A percentile compares a stretch with the other conserved stretches of the same genome.
Evolutionary conservation across 129 eudicot genomes (phyloP).

Genomic region (Saposhnikovia divaricata): DNA sequence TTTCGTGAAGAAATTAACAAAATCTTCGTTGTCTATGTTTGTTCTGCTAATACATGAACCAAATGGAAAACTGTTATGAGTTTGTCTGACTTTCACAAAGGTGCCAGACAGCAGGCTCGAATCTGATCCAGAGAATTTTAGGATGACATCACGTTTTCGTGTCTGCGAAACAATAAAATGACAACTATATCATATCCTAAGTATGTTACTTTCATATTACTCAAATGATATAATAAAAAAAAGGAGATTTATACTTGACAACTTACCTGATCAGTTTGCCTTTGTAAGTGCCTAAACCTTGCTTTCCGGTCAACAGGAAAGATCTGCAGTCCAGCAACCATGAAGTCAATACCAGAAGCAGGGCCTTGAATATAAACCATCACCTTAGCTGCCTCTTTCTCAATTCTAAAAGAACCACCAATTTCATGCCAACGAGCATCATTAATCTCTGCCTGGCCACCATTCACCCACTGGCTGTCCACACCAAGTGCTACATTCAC

Average conservation of each 20-base stretch:
- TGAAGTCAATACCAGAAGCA: conserved; percentile 59
- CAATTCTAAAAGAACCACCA: conserved; percentile 84
- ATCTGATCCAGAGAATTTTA: conserved; percentile 48
- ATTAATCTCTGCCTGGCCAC: conserved; percentile 77
- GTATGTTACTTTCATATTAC: not conserved
- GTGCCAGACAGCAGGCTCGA: conserved; percentile 32
- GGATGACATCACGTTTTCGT: conserved; percentile 68
- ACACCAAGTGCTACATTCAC: conserved; percentile 73
- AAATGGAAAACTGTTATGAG: conserved; percentile 66
- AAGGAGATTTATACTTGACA: not conserved
- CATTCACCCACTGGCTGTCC: conserved; percentile 87
- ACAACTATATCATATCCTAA: not conserved
- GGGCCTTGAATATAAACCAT: conserved; percentile 94
- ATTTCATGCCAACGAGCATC: conserved; percentile 81
- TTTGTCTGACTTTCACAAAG: conserved; percentile 55
- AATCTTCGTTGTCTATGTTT: conserved; percentile 84
- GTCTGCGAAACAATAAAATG: conserved; percentile 33
- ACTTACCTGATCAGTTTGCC: conserved; percentile 61
- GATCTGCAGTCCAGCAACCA: conserved; percentile 84
- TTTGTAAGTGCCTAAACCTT: conserved; percentile 55
- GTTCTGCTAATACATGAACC: conserved; percentile 71
- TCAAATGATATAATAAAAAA: not conserved
- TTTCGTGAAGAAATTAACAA: conserved; percentile 54
- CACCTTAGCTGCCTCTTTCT: conserved; percentile 57
- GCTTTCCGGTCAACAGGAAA: conserved; percentile 66